Percentiles rank a stretch among this genome's conserved stretches.
Conservation (phyloP, 495 filamentous ascomycete species). For the Aspergillus cavernicola region DNA sequence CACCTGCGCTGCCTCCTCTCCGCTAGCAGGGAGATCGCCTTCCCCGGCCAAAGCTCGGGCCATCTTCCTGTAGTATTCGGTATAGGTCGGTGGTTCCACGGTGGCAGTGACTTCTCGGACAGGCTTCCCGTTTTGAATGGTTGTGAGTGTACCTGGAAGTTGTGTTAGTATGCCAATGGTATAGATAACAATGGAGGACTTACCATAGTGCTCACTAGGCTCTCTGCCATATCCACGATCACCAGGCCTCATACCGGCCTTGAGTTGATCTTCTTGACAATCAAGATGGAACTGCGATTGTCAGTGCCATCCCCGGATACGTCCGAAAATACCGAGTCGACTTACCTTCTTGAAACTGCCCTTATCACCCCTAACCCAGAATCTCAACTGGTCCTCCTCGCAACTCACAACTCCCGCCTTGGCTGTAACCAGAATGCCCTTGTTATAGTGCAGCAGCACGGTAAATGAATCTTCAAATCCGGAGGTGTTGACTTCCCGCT, state of each 20-base stretch:
- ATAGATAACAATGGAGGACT: not conserved
- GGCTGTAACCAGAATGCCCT: conserved; percentile 56
- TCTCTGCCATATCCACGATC: conserved; percentile 68
- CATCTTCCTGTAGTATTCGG: conserved; percentile 67
- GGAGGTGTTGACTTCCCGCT: conserved; percentile 53
- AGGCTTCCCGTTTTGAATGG: conserved; percentile 38
- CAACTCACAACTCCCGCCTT: conserved; percentile 68
- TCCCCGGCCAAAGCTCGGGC: conserved; percentile 61
- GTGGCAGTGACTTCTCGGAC: conserved; percentile 51
- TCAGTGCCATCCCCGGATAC: not conserved
- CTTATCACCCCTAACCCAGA: conserved; percentile 76
- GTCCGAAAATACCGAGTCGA: not conserved
- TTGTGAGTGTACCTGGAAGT: conserved; percentile 37
- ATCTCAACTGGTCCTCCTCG: conserved; percentile 68
- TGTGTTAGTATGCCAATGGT: conserved; percentile 1
- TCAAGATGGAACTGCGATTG: conserved; percentile 58
- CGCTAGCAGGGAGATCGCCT: conserved; percentile 66
- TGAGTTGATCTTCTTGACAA: conserved; percentile 77
- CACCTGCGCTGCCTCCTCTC: conserved; percentile 65
- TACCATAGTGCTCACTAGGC: conserved; percentile 49
- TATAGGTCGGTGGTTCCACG: conserved; percentile 66
- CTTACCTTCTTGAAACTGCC: conserved; percentile 73
- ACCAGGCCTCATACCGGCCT: conserved; percentile 60
- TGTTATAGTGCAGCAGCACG: conserved; percentile 63
- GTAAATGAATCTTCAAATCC: conserved; percentile 68